phyloP scores from a whole-genome alignment of 768 basidiomycete species.

The Hirschioporus abietinus region DNA sequence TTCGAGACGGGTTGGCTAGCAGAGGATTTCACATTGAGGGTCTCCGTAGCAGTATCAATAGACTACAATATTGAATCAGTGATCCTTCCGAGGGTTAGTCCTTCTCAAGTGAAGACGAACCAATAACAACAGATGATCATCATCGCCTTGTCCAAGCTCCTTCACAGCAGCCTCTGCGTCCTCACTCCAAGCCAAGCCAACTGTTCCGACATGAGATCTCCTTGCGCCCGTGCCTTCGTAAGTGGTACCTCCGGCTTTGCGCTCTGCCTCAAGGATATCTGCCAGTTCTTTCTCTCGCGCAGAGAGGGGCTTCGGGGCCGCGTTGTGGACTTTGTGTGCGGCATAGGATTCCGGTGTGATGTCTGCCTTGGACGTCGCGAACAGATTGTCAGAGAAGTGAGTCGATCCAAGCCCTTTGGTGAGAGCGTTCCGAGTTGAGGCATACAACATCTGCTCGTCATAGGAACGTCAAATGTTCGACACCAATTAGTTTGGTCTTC shows the following conservation, averaged over 20 bases:
- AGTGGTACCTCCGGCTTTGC: slow-evolving; percentile 39
- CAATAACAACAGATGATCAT: slow-evolving; percentile 53
- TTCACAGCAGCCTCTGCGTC: slow-evolving; percentile 62
- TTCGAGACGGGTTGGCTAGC: slow-evolving; percentile 35
- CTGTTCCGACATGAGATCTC: slow-evolving; percentile 50
- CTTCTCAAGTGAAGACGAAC: slow-evolving; percentile 37
- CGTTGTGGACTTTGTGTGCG: slow-evolving; percentile 62
- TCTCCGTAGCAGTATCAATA: slow-evolving; percentile 62
- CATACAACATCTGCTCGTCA: slow-evolving; percentile 73
- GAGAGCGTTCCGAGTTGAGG: slow-evolving; percentile 67
- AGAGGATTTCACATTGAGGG: slow-evolving; percentile 40
- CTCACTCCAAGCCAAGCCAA: slow-evolving; percentile 64
- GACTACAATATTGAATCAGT: slow-evolving; percentile 34
- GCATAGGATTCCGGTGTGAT: slow-evolving; percentile 65
- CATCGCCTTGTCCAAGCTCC: slow-evolving; percentile 44
- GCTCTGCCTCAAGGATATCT: slow-evolving; percentile 71
- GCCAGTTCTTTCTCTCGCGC: slow-evolving; percentile 78
- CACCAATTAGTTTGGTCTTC: background rate
- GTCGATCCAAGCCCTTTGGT: slow-evolving; percentile 71
- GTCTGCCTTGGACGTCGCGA: slow-evolving; percentile 69
- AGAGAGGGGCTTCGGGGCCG: slow-evolving; percentile 79
- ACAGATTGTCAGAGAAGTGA: slow-evolving; percentile 67
- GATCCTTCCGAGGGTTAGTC: background rate
- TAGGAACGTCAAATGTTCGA: background rate
- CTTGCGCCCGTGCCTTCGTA: slow-evolving; percentile 58